A percentile compares a stretch with the other conserved stretches of the same genome.
Evolutionary conservation across 371 early-diverging fungal genomes (phyloP).

Genomic region (Syncephalis plumigaleata): DNA sequence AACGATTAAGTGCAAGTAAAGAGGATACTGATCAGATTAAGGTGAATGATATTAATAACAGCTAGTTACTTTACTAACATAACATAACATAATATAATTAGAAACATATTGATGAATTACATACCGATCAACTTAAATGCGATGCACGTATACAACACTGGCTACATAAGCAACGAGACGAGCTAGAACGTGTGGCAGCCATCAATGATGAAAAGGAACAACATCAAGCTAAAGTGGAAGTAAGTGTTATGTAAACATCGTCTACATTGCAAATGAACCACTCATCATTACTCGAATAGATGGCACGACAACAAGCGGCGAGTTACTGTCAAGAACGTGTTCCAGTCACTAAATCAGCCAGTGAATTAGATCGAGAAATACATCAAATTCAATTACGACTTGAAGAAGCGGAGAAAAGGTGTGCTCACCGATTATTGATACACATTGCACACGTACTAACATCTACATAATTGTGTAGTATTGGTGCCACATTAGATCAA

Average conservation of each 20-base stretch:
- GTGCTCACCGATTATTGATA: constrained; percentile 2
- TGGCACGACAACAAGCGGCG: constrained; percentile 25
- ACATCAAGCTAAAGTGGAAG: not conserved
- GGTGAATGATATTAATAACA: not conserved
- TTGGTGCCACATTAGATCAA: constrained; percentile 32
- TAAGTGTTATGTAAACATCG: too few species aligned
- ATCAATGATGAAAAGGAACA: constrained; percentile 4
- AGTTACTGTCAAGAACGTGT: constrained; percentile 47
- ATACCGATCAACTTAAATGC: constrained; percentile 1
- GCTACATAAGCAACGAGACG: constrained; percentile 12
- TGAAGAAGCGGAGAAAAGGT: constrained; percentile 27
- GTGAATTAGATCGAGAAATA: constrained; percentile 39
- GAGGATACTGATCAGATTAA: not conserved
- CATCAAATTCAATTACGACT: constrained; percentile 27
- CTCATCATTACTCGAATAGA: not conserved
- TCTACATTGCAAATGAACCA: not conserved
- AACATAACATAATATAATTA: too few species aligned
- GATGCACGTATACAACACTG: constrained; percentile 17
- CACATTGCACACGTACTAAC: constrained; percentile 14
- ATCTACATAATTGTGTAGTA: constrained; percentile 4
- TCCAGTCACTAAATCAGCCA: constrained; percentile 18
- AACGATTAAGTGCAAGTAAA: constrained; percentile 3
- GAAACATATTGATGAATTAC: too few species aligned
- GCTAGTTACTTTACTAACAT: not conserved
- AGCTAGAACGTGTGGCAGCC: constrained; percentile 8